Conservation (phyloP, 2,329 filamentous ascomycete genomes). For the Botrytis cinerea region DNA sequence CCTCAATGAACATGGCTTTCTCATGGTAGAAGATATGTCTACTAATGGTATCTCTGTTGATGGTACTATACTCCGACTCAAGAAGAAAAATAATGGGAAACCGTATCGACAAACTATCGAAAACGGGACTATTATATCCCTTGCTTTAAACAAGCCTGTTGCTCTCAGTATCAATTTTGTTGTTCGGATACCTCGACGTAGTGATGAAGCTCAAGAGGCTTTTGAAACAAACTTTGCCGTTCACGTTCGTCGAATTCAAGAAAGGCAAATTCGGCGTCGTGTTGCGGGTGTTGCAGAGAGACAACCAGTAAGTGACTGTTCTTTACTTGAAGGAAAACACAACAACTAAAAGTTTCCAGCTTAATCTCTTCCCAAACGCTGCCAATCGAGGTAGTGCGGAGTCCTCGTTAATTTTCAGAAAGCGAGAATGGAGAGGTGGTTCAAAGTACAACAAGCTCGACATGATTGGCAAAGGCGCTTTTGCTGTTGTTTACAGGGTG, state of each 20-base stretch:
- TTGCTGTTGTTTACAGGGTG: conserved; percentile 89
- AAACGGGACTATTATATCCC: conserved; percentile 39
- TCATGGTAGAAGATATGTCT: conserved; percentile 92
- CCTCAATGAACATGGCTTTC: conserved; percentile 77
- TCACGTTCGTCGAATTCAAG: conserved; percentile 20
- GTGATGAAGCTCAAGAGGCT: conserved; percentile 62
- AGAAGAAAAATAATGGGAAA: conserved; percentile 47
- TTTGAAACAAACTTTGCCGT: conserved; percentile 66
- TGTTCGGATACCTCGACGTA: conserved; percentile 78
- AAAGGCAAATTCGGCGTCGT: conserved; percentile 19
- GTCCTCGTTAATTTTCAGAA: conserved; percentile 30
- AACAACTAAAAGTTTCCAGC: conserved; percentile 31
- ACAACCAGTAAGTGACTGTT: conserved; percentile 34
- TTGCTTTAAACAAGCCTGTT: conserved; percentile 40
- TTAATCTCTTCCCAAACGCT: conserved; percentile 39
- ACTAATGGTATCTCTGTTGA: conserved; percentile 96
- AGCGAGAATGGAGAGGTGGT: conserved; percentile 76
- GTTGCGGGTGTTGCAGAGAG: conserved; percentile 23
- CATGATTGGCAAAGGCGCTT: conserved; percentile 87
- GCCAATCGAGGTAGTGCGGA: conserved; percentile 31
- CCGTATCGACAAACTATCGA: conserved; percentile 42
- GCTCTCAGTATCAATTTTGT: conserved; percentile 73
- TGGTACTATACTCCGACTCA: conserved; percentile 62
- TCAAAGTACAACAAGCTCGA: conserved; percentile 80
- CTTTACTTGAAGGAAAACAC: not conserved